Evolutionary conservation across 2,329 filamentous ascomycete genomes (phyloP), one percentile per base, ranked within the genome.

Genomic region (Cladophialophora psammophila): DNA sequence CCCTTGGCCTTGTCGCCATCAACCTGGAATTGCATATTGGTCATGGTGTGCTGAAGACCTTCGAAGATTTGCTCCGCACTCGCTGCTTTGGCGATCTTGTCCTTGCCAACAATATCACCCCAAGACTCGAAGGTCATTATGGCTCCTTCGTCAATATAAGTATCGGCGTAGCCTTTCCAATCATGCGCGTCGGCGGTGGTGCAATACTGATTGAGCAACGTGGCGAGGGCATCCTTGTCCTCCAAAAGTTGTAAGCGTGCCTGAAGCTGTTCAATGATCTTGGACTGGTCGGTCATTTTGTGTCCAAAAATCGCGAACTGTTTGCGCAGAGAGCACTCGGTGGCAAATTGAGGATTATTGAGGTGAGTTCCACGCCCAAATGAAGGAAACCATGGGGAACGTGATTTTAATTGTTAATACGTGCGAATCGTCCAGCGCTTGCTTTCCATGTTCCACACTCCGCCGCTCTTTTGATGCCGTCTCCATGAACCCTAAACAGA

Each of bases 11-110:
- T 38, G 52, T 66, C 64, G 15, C 64, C 64, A 34, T 66, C 59
- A 1, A 66, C 64, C 26, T 52, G 7, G 35, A 66, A 66, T 31
- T 66, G 15, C 48, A 66, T 57, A 34, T 66, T 66, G n/a, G 64
- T 66, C 64, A 66, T 63, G 26, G 34, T 66, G 64, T 66, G 64
- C 32, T 66, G 64, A 18, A 66, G 64, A 1, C 64, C 64, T 18
- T 66, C 58, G 26, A 66, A 66, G 18, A 20, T 10, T 5, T 57
- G 5, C 38, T 66, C 64, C 13, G 53, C 64, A 50, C 64, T 66
- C 9, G 64, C 58, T 15, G 64, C 59, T 40, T 66, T 66, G 1
- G 40, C 36, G 10, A 66, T 66, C 6, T 31, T 36, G 7, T 65
- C 57, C 18, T 48, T 34, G 35, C 63, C 63, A 12, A 36, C 40